Conservation (phyloP, 768 basidiomycete genomes). For the Mycena capillaripes region DNA sequence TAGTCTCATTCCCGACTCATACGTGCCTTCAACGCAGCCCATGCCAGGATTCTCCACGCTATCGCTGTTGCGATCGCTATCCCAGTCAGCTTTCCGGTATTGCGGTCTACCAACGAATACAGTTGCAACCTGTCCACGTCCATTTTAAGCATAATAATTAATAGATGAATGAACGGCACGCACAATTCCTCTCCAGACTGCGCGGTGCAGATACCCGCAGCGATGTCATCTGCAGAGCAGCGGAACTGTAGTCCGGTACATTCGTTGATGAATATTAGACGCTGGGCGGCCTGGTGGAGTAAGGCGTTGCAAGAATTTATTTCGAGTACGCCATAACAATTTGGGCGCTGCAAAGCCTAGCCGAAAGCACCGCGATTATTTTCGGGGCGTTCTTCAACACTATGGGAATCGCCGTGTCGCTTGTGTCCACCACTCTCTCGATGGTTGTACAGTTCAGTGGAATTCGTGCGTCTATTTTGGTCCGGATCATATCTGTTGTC, state of each 20-base stretch:
- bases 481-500: too few species aligned
- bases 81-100: conserved; percentile 33
- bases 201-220: conserved; percentile 34
- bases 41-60: conserved; percentile 32
- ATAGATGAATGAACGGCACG: neutral
- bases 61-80: conserved; percentile 25
- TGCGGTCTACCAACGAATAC: conserved; percentile 34
- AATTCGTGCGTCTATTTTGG: too few species aligned
- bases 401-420: too few species aligned
- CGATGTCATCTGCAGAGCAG: conserved; percentile 30
- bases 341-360: too few species aligned
- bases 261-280: conserved; percentile 38
- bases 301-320: neutral
- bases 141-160: neutral
- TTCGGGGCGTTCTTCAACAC: too few species aligned
- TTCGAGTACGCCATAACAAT: conserved; percentile 38
- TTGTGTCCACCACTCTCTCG: too few species aligned
- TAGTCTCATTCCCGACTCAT: conserved; percentile 30
- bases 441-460: too few species aligned
- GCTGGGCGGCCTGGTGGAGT: conserved; percentile 15
- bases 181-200: conserved; percentile 34
- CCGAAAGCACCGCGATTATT: too few species aligned
- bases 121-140: conserved; percentile 26
- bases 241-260: conserved; percentile 35
- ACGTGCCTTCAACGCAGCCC: conserved; percentile 31